Evolutionary conservation across 768 basidiomycete genomes (phyloP).

Genomic region (Leccinum broughii): DNA sequence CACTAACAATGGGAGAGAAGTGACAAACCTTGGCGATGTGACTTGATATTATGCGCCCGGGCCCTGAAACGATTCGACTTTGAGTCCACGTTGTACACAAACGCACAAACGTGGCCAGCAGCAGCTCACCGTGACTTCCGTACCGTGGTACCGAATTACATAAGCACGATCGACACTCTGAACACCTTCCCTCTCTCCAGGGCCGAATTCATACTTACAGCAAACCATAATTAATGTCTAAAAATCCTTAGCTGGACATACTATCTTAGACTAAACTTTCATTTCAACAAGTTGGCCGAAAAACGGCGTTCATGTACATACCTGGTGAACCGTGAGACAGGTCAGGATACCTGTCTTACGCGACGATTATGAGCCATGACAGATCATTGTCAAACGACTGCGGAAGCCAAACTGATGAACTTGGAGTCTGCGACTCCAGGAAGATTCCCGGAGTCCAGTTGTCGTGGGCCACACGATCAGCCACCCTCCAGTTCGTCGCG

Average conservation of each 20-base stretch:
- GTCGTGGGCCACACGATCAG: neutral
- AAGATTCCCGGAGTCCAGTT: neutral
- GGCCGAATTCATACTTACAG: neutral
- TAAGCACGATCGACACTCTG: slow-evolving; percentile 27
- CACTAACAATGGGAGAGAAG: slow-evolving; percentile 18
- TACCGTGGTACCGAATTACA: slow-evolving; percentile 20
- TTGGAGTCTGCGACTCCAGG: neutral
- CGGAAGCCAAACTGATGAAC: neutral
- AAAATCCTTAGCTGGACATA: neutral
- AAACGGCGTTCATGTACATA: slow-evolving; percentile 23
- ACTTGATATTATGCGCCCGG: slow-evolving; percentile 27
- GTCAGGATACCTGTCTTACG: neutral
- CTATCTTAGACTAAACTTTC: slow-evolving; percentile 8
- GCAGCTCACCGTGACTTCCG: slow-evolving; percentile 14
- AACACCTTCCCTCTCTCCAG: neutral
- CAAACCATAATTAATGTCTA: neutral
- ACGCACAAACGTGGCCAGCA: slow-evolving; percentile 21
- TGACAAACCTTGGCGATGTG: slow-evolving; percentile 21
- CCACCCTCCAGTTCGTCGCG: neutral
- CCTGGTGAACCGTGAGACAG: neutral
- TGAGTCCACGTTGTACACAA: slow-evolving; percentile 21
- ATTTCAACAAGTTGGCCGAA: slow-evolving; percentile 10
- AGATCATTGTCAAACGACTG: neutral
- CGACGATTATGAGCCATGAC: neutral
- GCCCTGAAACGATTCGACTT: slow-evolving; percentile 23